These are phyloP conservation scores for Angomonas deanei DNA, from an alignment of 208 protist species.

Conservation along the genomic window DNA sequence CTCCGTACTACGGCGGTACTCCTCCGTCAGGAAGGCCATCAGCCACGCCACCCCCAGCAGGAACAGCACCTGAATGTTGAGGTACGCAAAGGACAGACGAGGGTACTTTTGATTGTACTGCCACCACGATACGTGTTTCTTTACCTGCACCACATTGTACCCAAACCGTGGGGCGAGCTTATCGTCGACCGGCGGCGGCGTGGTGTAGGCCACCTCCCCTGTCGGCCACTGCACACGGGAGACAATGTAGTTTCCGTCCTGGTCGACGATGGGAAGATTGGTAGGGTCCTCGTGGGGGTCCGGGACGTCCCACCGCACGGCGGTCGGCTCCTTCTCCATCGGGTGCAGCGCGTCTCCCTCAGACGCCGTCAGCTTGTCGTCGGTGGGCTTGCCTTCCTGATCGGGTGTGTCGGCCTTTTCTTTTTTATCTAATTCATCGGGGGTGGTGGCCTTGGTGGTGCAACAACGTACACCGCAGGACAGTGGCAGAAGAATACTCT, in stretches of 20 bases:
- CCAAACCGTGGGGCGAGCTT: conserved; percentile 77
- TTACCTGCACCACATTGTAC: conserved; percentile 84
- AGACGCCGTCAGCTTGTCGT: not conserved
- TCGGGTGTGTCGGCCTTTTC: not conserved
- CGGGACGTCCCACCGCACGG: conserved; percentile 61
- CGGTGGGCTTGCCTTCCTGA: not conserved
- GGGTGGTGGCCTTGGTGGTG: not conserved
- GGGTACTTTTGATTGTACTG: conserved; percentile 83
- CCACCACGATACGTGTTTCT: conserved; percentile 86
- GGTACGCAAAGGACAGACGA: conserved; percentile 71
- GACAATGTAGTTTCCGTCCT: conserved; percentile 80
- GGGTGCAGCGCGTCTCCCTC: not conserved
- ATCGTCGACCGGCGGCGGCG: conserved; percentile 57
- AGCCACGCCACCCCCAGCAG: conserved; percentile 75
- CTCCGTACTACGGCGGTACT: conserved; percentile 63
- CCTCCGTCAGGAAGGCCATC: conserved; percentile 57
- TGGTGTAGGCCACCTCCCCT: conserved; percentile 74
- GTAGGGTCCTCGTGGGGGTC: conserved; percentile 29
- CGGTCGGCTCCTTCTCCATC: not conserved
- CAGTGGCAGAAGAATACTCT: too few relatives aligned
- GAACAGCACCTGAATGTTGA: conserved; percentile 81
- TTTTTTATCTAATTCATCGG: not conserved
- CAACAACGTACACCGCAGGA: too few relatives aligned
- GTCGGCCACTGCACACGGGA: conserved; percentile 81
- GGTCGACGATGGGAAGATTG: conserved; percentile 54